phyloP scores from a whole-genome alignment of 2,329 filamentous ascomycete genomes.

The Hypoxylon sp. region DNA sequence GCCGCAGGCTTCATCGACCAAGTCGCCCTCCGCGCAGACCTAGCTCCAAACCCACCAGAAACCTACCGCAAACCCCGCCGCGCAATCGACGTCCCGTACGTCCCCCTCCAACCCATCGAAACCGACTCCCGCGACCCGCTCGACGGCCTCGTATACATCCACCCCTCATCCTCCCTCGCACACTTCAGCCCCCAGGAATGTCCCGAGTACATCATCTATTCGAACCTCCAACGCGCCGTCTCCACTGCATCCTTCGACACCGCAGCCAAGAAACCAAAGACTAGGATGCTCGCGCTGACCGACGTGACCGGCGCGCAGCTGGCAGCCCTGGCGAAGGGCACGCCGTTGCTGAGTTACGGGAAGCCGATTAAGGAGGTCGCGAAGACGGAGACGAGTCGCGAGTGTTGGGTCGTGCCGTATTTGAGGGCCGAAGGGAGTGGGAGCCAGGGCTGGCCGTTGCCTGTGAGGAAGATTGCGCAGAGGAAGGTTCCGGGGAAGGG shows the following conservation, averaged over 20 bases:
- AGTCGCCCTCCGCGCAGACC: slow-evolving; percentile 90
- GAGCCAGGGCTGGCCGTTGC: slow-evolving; percentile 85
- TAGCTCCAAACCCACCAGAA: slow-evolving; percentile 81
- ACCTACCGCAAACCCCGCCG: slow-evolving; percentile 78
- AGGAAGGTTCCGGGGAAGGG: slow-evolving; percentile 78
- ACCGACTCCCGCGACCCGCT: slow-evolving; percentile 59
- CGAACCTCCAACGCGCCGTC: slow-evolving; percentile 81
- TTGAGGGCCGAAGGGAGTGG: slow-evolving; percentile 77
- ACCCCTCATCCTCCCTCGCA: slow-evolving; percentile 86
- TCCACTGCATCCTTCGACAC: slow-evolving; percentile 57
- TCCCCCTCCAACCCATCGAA: slow-evolving; percentile 83
- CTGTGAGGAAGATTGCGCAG: slow-evolving; percentile 87
- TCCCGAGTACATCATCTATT: slow-evolving; percentile 90
- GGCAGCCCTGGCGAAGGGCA: slow-evolving; percentile 84
- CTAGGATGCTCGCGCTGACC: slow-evolving; percentile 90
- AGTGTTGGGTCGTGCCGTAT: slow-evolving; percentile 88
- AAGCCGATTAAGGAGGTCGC: slow-evolving; percentile 91
- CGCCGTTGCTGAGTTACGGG: slow-evolving; percentile 84
- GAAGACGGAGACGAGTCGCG: slow-evolving; percentile 67
- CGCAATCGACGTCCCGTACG: slow-evolving; percentile 93
- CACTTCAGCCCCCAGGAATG: slow-evolving; percentile 79
- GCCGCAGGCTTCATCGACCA: slow-evolving; percentile 95
- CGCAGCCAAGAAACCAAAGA: slow-evolving; percentile 74
- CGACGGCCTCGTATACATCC: slow-evolving; percentile 84
- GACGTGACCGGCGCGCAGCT: slow-evolving; percentile 83